phyloP scores from a whole-genome alignment of 345 rosid species.

The Pistacia atlantica region DNA sequence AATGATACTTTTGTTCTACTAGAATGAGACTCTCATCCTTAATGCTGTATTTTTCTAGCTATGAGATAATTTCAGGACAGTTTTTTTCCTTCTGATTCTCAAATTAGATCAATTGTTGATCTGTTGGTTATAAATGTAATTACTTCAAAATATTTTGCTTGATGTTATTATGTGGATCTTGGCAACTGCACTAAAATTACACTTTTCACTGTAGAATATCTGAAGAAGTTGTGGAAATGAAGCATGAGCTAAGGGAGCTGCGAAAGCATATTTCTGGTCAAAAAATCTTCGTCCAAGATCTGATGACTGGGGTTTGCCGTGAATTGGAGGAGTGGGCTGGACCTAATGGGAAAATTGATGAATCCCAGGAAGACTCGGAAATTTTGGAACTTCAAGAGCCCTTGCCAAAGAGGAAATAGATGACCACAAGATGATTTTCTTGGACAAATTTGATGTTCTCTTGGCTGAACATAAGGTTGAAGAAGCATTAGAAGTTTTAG shows the following conservation, averaged over 20 bases:
- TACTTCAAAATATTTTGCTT: background rate
- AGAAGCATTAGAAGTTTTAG: conserved; percentile 70
- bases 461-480: conserved; percentile 85
- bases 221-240: conserved; percentile 92
- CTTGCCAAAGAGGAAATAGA: conserved; percentile 33
- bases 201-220: conserved; percentile 59
- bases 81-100: background rate
- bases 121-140: background rate
- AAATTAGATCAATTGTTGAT: background rate
- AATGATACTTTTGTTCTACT: no score
- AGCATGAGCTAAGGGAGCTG: conserved; percentile 89
- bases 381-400: conserved; percentile 33
- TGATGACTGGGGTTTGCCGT: conserved; percentile 75
- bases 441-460: conserved; percentile 77
- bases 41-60: background rate
- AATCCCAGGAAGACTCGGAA: conserved; percentile 35
- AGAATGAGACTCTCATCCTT: background rate
- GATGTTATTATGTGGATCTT: background rate
- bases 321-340: conserved; percentile 76
- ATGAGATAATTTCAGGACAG: conserved; percentile 6
- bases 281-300: conserved; percentile 81
- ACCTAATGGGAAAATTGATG: conserved; percentile 38
- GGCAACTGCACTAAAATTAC: conserved; percentile 10
- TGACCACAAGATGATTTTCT: conserved; percentile 39
- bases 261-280: conserved; percentile 87